Evolutionary conservation across 768 basidiomycete genomes (phyloP).

Genomic region (Hygrophorus pudorinus): DNA sequence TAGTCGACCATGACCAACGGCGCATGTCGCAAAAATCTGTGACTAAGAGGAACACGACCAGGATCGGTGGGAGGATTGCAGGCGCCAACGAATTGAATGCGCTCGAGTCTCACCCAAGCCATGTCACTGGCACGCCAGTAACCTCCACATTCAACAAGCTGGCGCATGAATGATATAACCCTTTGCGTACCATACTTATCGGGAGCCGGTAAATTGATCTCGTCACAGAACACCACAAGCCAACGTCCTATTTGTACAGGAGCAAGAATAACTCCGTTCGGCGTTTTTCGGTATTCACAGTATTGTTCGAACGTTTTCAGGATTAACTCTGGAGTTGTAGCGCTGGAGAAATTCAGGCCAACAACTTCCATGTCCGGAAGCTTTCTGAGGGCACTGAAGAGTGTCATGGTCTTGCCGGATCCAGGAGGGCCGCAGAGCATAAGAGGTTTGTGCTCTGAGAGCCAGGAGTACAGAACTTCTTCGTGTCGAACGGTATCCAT

Average conservation of each 20-base stretch:
- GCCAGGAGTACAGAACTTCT: slow-evolving; percentile 97
- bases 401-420: slow-evolving; percentile 99
- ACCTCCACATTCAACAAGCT: slow-evolving; percentile 89
- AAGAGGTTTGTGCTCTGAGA: slow-evolving; percentile 96
- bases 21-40: slow-evolving; percentile 95
- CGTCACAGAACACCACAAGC: slow-evolving; percentile 99
- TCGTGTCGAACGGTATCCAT: slow-evolving; percentile 98
- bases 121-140: slow-evolving; percentile 93
- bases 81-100: slow-evolving; percentile 99
- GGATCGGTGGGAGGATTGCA: slow-evolving; percentile 99
- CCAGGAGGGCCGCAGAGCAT: slow-evolving; percentile 99
- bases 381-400: slow-evolving; percentile 95
- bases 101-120: slow-evolving; percentile 94
- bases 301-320: slow-evolving; percentile 99
- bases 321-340: slow-evolving; percentile 95
- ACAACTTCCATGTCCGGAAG: slow-evolving; percentile 99
- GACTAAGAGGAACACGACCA: slow-evolving; percentile 95
- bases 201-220: slow-evolving; percentile 93
- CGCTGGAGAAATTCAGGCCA: slow-evolving; percentile 98
- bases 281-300: slow-evolving; percentile 97
- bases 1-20: slow-evolving; percentile 99
- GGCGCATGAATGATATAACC: slow-evolving; percentile 96
- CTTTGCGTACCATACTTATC: slow-evolving; percentile 99
- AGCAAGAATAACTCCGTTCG: slow-evolving; percentile 93
- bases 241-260: slow-evolving; percentile 94